Percentiles rank a stretch among this genome's conserved stretches.
Evolutionary conservation across 768 basidiomycete species (phyloP).

Genomic region (Roridomyces roridus): DNA sequence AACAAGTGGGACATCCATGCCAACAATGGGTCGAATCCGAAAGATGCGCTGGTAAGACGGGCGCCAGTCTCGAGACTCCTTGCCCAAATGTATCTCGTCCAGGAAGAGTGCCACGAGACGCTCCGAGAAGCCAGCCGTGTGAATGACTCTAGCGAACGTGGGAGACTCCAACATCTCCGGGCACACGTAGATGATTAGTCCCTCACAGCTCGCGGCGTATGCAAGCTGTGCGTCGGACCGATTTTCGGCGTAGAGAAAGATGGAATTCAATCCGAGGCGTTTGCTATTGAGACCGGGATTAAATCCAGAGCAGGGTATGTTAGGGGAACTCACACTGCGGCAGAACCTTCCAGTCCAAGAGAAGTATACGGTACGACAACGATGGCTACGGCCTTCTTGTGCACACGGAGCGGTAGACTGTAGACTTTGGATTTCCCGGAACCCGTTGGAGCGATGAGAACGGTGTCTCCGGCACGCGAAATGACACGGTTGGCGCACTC

Average conservation of each 20-base stretch:
- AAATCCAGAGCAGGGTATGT: no score
- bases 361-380: constrained; percentile 32
- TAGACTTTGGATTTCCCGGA: constrained; percentile 29
- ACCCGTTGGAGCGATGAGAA: constrained; percentile 29
- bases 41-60: no score
- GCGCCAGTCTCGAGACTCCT: no score
- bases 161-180: constrained; percentile 35
- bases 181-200: constrained; percentile 28
- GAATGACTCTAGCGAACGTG: constrained; percentile 22
- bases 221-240: constrained; percentile 10
- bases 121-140: constrained; percentile 21
- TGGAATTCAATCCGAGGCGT: constrained; percentile 2
- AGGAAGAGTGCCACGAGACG: constrained; percentile 29
- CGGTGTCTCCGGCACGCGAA: constrained; percentile 15
- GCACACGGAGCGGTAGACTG: constrained; percentile 27
- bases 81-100: constrained; percentile 30
- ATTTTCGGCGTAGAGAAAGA: constrained; percentile 22
- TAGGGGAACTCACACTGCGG: no score
- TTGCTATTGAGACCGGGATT: no score
- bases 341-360: constrained; percentile 28
- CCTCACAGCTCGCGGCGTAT: constrained; percentile 10
- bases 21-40: no score
- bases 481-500: constrained; percentile 26
- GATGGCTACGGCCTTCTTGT: constrained; percentile 24
- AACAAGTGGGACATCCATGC: no score